Conservation (phyloP, 495 filamentous ascomycete species). For the Jackrogersella minutella region DNA sequence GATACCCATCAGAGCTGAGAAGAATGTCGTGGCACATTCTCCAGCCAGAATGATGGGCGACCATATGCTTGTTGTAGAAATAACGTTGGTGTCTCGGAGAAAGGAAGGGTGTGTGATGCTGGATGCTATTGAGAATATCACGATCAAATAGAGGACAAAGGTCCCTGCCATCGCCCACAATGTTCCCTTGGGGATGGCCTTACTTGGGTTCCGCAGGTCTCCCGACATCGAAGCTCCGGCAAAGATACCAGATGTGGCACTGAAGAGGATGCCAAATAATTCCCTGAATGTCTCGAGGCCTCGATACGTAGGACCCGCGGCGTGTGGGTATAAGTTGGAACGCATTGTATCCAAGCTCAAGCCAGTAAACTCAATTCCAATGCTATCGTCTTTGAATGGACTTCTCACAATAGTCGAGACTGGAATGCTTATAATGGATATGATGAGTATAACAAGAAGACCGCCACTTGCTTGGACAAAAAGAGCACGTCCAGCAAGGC, state of each 20-base stretch:
- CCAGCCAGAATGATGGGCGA: slow-evolving; percentile 77
- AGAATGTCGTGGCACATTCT: slow-evolving; percentile 83
- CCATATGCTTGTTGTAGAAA: slow-evolving; percentile 79
- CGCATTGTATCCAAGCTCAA: slow-evolving; percentile 71
- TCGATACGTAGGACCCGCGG: slow-evolving; percentile 49
- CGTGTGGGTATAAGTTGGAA: slow-evolving; percentile 72
- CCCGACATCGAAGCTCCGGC: slow-evolving; percentile 91
- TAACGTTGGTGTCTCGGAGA: slow-evolving; percentile 77
- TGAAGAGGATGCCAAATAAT: slow-evolving; percentile 87
- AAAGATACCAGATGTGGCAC: slow-evolving; percentile 75
- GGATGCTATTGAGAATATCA: slow-evolving; percentile 82
- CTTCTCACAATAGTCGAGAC: slow-evolving; percentile 71
- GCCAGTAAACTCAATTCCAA: slow-evolving; percentile 79
- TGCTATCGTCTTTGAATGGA: slow-evolving; percentile 68
- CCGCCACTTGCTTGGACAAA: slow-evolving; percentile 84
- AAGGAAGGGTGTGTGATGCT: slow-evolving; percentile 78
- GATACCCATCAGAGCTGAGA: slow-evolving; percentile 86
- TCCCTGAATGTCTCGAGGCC: slow-evolving; percentile 80
- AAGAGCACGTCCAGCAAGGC: slow-evolving; percentile 79
- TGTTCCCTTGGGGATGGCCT: slow-evolving; percentile 83
- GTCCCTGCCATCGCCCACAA: slow-evolving; percentile 78
- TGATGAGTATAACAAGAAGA: slow-evolving; percentile 73
- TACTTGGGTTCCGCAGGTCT: slow-evolving; percentile 83
- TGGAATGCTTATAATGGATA: slow-evolving; percentile 84
- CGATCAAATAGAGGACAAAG: slow-evolving; percentile 75